Percentiles rank a stretch among this genome's conserved stretches.
Conservation (phyloP, 306 rosid species). For the Vicia sativa region DNA sequence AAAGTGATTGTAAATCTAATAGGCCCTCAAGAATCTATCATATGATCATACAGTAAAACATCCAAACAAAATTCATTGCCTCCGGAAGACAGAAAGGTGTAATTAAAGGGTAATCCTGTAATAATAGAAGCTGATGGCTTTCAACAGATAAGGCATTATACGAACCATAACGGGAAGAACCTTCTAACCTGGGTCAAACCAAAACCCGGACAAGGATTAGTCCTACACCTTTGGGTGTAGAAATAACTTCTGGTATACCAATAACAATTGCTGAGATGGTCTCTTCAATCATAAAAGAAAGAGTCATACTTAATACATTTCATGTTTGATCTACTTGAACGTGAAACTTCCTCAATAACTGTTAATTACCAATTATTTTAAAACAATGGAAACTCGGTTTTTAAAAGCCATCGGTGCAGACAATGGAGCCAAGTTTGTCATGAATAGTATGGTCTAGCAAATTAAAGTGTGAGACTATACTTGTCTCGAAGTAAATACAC, state of each 20-base stretch:
- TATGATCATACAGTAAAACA: conserved; percentile 18
- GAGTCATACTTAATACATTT: conserved; percentile 18
- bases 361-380: conserved; percentile 14
- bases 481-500: neutral
- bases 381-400: conserved; percentile 2
- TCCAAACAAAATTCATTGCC: conserved; percentile 26
- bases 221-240: too few relatives aligned
- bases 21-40: neutral
- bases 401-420: conserved; percentile 23
- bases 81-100: neutral
- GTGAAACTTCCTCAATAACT: conserved; percentile 29
- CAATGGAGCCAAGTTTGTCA: conserved; percentile 15
- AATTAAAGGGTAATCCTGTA: conserved; percentile 17
- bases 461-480: conserved; percentile 14
- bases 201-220: conserved; percentile 5
- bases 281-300: neutral
- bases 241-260: too few relatives aligned
- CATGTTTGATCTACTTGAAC: conserved; percentile 13
- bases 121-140: conserved; percentile 13
- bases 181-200: conserved; percentile 17
- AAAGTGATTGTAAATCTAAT: neutral
- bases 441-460: conserved; percentile 18
- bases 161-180: conserved; percentile 26
- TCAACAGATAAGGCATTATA: conserved; percentile 3
- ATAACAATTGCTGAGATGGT: too few relatives aligned